Percentiles rank a stretch among this genome's conserved stretches.
phyloP scores from a whole-genome alignment of 179 eudicot species.

The Sideroxylon spinosum region DNA sequence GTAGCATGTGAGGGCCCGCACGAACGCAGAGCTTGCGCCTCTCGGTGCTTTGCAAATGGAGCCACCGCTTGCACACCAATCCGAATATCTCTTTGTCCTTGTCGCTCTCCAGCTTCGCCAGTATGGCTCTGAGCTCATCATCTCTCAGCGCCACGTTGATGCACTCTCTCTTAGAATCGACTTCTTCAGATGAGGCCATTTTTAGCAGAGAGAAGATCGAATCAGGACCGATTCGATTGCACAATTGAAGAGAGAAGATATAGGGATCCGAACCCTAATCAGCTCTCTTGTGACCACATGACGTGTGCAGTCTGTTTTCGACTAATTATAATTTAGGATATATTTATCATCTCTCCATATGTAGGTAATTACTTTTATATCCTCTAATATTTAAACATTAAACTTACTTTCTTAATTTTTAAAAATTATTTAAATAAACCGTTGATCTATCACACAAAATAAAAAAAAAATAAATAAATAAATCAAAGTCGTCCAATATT shows the following conservation, averaged over 20 bases:
- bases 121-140: constrained; percentile 65
- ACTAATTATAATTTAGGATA: too few species aligned
- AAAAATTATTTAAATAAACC: too few species aligned
- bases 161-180: constrained; percentile 11
- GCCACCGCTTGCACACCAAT: constrained; percentile 85
- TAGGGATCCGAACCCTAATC: constrained; percentile 6
- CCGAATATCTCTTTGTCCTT: constrained; percentile 79
- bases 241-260: not conserved
- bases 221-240: too few species aligned
- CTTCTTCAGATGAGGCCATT: constrained; percentile 3
- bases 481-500: too few species aligned
- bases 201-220: too few species aligned
- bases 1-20: constrained; percentile 89
- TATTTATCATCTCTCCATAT: too few species aligned
- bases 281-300: not conserved
- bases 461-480: too few species aligned
- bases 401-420: too few species aligned
- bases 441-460: too few species aligned
- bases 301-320: not conserved
- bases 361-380: too few species aligned
- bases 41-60: constrained; percentile 71
- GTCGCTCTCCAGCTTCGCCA: constrained; percentile 39
- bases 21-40: constrained; percentile 66
- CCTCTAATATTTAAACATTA: too few species aligned
- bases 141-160: constrained; percentile 63